Evolutionary conservation across 768 basidiomycete species (phyloP), one percentile per base, ranked within the genome.

Genomic region (Melanogaster broomeanus): DNA sequence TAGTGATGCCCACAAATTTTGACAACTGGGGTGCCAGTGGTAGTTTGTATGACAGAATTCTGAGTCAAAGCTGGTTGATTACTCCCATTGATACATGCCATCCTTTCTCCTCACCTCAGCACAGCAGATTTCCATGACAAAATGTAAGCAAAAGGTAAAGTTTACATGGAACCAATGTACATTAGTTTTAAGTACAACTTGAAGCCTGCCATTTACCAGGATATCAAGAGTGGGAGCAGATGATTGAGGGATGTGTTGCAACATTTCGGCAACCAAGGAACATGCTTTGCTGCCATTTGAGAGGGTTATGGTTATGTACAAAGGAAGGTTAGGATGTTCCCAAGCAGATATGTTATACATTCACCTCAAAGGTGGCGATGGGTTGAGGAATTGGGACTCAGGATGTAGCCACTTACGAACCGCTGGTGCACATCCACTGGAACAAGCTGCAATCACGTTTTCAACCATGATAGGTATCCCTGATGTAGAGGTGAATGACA

Each of bases 391-490:
- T 93, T 93, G 13, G 89, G 81, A 50, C 89, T 91, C 33, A 93
- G 63, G 41, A 93, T 80, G 56, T 88, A 82, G 13, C 84, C 77
- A 3, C 69, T 79, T 28, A 67, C 56, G 61, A 90, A 84, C n/a
- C 82, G 81, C 27, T 68, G 63, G 37, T 85, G 79, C 49, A 91
- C 78, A 52, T 93, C 89, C 22, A 67, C 64, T 6, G 92, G 90
- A 48, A 88, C 80, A n/a, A 90, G 72, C 63, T 92, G 88, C 12
- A 84, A 79, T 52, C 87, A 85, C 48, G 83, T 87, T 66, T 87
- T 90, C 41, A 93, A 63, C 87, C 88, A 91, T 55, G 9, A 89
- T 72, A 0, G 93, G 92, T 8, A 93, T 74, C 67, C 93, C 89
- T 0, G 90, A 89, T 11, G 79, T 77, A 2, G 85, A 76, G 3